Evolutionary conservation across 1,284 basidiomycete species (phyloP), one percentile per base, ranked within the genome.

Genomic region (Boletellus sp.): DNA sequence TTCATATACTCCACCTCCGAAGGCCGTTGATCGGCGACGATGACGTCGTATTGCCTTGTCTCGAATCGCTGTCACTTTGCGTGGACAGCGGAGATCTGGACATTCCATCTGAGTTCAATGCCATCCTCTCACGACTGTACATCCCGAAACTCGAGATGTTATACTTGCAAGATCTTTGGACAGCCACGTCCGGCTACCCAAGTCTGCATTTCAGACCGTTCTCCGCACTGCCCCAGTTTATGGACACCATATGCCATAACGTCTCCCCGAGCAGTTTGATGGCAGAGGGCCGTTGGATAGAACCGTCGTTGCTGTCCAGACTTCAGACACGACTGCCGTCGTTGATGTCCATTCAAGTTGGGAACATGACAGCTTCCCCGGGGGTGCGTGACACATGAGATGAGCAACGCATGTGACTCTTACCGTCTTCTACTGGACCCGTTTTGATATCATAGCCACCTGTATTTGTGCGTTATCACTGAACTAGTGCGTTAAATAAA

Each of bases 71-170:
- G 30, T 69, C 71, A 41, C 60, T 81, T 21, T 58, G 65, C 22
- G 69, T 77, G 29, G 69, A 72, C 54, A 69, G 70, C 25, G 59
- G 56, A 23, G 75, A 78, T 47, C 73, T 76, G 16, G 73, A 78
- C 52, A 74, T 80, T 36, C 77, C 77, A 37, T 69, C 70, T 44
- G 79, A 81, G 55, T 68, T 80, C 21, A 59, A 68, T 17, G 66
- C 67, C 36, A 60, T 79, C 48, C 60, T 73, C 47, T 70, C 72
- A 36, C 68, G 70, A 47, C 45, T 79, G 16, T 65, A 62, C 19
- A 63, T 70, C 7, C 77, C 76, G 22, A 57, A 58, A 21, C 65
- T 78, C 32, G 63, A 55, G 43, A 69, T 60, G 23, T 60, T 80
- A 36, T 59, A 60, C 30, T 61, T 80, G 42, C 52, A 69, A 47